These are phyloP conservation scores for Nematocida displodere DNA, from an alignment of 371 early-diverging fungal species.

Conservation along the genomic window DNA sequence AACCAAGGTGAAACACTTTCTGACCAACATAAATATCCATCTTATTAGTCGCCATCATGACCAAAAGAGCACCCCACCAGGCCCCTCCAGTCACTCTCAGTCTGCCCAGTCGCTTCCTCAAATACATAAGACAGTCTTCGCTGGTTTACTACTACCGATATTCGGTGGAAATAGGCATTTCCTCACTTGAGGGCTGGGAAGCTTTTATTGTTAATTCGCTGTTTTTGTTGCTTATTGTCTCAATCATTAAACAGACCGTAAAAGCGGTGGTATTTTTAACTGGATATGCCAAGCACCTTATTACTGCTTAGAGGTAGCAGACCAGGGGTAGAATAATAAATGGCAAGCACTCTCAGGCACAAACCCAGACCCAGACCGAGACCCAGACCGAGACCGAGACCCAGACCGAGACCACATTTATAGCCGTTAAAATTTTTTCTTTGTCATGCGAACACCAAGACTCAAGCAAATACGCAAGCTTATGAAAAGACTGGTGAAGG, in stretches of 20 bases:
- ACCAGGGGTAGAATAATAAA: too few relatives aligned
- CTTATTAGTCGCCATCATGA: too few relatives aligned
- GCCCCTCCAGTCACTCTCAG: background rate
- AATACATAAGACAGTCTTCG: background rate
- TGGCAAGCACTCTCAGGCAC: too few relatives aligned
- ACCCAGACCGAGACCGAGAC: too few relatives aligned
- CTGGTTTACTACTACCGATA: constrained; percentile 51
- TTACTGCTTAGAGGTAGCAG: too few relatives aligned
- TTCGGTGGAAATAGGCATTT: constrained; percentile 57
- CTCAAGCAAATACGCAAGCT: constrained; percentile 38
- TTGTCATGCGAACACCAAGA: constrained; percentile 21
- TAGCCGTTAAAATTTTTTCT: background rate
- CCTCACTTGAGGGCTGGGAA: constrained; percentile 48
- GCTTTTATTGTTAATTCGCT: constrained; percentile 53
- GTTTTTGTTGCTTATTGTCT: constrained; percentile 48
- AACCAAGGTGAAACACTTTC: too few relatives aligned
- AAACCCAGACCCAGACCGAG: too few relatives aligned
- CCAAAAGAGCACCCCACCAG: too few relatives aligned
- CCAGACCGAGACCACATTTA: background rate
- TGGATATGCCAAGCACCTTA: background rate
- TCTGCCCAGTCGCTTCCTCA: constrained; percentile 6
- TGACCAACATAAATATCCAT: too few relatives aligned
- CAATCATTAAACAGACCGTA: constrained; percentile 12
- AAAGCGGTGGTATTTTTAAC: background rate
- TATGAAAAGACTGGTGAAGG: constrained; percentile 12